Evolutionary conservation across 495 filamentous ascomycete genomes (phyloP).

Genomic region (Penicillium angulare): DNA sequence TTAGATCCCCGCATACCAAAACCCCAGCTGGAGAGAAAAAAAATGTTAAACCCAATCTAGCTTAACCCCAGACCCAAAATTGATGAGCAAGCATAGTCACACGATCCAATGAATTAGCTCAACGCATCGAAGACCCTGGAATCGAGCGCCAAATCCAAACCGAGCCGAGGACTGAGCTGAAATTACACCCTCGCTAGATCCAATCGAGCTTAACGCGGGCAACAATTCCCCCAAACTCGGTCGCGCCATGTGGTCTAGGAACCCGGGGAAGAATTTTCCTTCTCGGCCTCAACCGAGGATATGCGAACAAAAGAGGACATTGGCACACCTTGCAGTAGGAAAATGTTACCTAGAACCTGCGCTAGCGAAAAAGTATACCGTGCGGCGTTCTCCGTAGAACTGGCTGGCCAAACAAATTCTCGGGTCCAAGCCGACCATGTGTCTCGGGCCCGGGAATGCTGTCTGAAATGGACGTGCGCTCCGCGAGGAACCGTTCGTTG

Average conservation of each 20-base stretch:
- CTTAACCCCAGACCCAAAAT: neutral
- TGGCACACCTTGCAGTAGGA: neutral
- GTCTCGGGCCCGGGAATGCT: neutral
- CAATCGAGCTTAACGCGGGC: neutral
- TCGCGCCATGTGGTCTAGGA: neutral
- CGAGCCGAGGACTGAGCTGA: neutral
- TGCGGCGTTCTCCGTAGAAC: neutral
- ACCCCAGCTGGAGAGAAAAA: neutral
- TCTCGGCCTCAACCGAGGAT: neutral
- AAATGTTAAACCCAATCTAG: neutral
- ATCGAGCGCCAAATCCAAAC: neutral
- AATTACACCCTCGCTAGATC: neutral
- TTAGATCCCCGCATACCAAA: neutral
- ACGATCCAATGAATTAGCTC: neutral
- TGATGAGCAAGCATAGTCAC: neutral
- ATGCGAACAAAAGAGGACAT: neutral
- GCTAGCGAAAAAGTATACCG: neutral
- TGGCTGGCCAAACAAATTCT: slow-evolving; percentile 5
- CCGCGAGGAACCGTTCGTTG: neutral
- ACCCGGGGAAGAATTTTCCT: slow-evolving; percentile 1
- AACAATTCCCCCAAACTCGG: neutral
- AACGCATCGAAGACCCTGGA: neutral
- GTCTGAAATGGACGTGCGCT: neutral
- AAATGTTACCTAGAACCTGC: neutral
- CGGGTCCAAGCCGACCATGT: neutral